Evolutionary conservation across 495 filamentous ascomycete species (phyloP).

Genomic region (Podospora pseudopauciseta): DNA sequence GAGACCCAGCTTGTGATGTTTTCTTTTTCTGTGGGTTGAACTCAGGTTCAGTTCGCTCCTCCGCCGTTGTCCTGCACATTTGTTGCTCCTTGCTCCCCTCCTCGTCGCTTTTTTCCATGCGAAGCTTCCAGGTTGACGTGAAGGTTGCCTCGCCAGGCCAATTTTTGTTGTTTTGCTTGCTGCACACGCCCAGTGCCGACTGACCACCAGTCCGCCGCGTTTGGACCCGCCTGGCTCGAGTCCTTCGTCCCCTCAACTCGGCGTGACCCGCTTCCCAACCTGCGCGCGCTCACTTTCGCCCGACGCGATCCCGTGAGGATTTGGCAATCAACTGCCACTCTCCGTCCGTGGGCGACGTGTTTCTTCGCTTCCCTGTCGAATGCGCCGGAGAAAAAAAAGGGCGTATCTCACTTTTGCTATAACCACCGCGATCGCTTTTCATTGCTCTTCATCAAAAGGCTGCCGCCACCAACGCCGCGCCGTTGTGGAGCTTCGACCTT

Average conservation of each 20-base stretch:
- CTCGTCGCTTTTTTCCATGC: not conserved
- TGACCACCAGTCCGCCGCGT: not conserved
- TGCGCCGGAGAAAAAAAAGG: slow-evolving; percentile 10
- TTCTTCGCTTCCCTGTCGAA: not conserved
- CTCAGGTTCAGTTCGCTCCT: not conserved
- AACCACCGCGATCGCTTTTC: not conserved
- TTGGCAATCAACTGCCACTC: not conserved
- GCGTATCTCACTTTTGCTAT: not conserved
- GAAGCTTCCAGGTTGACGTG: not conserved
- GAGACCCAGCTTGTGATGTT: not conserved
- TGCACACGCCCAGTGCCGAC: not conserved
- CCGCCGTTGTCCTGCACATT: not conserved
- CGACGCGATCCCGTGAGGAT: slow-evolving; percentile 3
- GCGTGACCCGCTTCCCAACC: slow-evolving; percentile 17
- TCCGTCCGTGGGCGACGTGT: slow-evolving; percentile 1
- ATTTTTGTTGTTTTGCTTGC: not conserved
- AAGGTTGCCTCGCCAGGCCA: not conserved
- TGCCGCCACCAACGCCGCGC: slow-evolving; percentile 10
- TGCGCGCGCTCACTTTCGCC: slow-evolving; percentile 5
- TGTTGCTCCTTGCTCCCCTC: not conserved
- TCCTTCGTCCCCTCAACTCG: slow-evolving; percentile 13
- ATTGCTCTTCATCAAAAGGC: not conserved
- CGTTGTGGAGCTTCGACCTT: slow-evolving; percentile 12
- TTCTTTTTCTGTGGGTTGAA: not conserved
- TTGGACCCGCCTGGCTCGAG: slow-evolving; percentile 6